Base-by-base conservation (phyloP, 2,329 filamentous ascomycete genomes). In the Microdochium bolleyi region DNA sequence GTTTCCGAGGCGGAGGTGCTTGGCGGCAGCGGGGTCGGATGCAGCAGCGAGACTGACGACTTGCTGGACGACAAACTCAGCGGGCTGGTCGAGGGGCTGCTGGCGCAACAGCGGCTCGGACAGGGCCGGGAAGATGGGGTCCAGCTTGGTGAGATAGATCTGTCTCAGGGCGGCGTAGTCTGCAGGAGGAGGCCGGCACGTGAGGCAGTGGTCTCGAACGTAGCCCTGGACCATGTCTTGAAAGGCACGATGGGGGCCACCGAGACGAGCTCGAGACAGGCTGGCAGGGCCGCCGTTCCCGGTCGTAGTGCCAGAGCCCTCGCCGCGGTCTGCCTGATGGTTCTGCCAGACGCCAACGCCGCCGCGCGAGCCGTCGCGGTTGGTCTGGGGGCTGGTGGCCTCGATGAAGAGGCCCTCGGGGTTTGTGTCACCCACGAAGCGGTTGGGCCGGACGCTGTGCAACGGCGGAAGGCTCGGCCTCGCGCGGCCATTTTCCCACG, bases 391-490 rank as follows among this genome's bases (percentile, higher is more conserved):
- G 52, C 68, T 71, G 2, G 77, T 77, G 1, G 77, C 79, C 57
- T 82, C 77, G 58, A 80, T 70, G 53, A 84, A 80, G 62, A 83
- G 77, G 54, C 76, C 76, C 61, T 83, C 80, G 2, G 80, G 81
- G 57, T 81, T 84, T 25, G 82, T 60, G 58, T 83, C 80, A 19
- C 80, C 79, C 37, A 83, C 75, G 52, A 82, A 83, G 7, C 80
- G 75, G 1, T 71, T 66, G 7, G 64, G 61, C 4, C 44, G 19
- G 21, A 13, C 19, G 44, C 9, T 16, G 44, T 21, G 41, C 10
- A 19, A 19, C n/a, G 21, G 41, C 5, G 41, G 41, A 3, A 46
- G 41, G 16, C 14, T 8, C 8, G 41, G 41, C 21, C 19, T 46
- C 5, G 41, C n/a, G 7, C 41, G 41, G 19, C n/a, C 19, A 5